Base-by-base conservation (phyloP, 2,329 filamentous ascomycete species). In the Tolypocladium ovalisporum region DNA sequence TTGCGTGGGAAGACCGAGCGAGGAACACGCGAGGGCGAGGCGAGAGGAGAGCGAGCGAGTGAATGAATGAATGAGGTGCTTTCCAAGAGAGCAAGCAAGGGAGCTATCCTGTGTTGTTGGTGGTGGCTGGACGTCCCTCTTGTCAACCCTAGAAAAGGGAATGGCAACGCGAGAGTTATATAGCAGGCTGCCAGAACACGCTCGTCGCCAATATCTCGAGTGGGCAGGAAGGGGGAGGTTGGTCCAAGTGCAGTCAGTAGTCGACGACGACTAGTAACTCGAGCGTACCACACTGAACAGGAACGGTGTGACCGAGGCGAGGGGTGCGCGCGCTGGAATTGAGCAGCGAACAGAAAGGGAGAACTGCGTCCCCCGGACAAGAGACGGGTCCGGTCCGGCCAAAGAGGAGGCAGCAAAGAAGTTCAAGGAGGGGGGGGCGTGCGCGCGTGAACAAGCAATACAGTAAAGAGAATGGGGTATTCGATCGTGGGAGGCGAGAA, bases 161-260 rank as follows among this genome's bases (percentile, higher is more conserved):
- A 51, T 22, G 29, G 17, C 29, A 9, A 34, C 12, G 29, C 27
- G 34, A 51, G 54, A 54, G 47, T 60, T 61, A 60, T 60, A 61
- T 61, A 60, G 39, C 35, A 40, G 39, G 27, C 34, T 9, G 42
- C 27, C 55, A 35, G 49, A 44, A 34, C 49, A 2, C 36, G 8
- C 52, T 32, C 22, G 5, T 39, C 24, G 24, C 36, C 55, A 51
- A 59, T 53, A 57, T 24, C 55, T 54, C 51, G 57, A 34, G 44
- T 32, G 42, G 59, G 51, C 54, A 53, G 58, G 56, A 58, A 60
- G 56, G 56, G 58, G 40, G 57, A 59, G 59, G 58, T 54, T 58
- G 59, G 47, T 34, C 29, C 47, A 51, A 15, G 47, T 7, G 40
- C 40, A 27, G 40, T 22, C 40, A 13, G 40, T 32, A n/a, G 15